A percentile compares a stretch with the other conserved stretches of the same genome.
phyloP scores from a whole-genome alignment of 2,329 filamentous ascomycete genomes.

The Eurotiales sp. region DNA sequence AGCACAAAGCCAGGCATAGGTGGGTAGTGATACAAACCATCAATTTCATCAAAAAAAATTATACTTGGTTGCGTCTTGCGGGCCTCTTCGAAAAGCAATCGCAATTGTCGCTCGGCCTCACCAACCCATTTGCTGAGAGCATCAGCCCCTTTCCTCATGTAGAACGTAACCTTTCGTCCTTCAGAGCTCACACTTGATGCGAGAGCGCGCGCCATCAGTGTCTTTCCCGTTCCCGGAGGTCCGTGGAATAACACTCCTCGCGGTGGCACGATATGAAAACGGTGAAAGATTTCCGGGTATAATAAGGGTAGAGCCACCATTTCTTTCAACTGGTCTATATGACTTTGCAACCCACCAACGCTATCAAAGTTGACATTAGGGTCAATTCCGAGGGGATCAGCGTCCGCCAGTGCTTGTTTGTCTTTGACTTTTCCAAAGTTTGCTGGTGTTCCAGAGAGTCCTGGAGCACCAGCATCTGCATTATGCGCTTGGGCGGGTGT shows the following conservation, averaged over 20 bases:
- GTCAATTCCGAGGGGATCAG: conserved; percentile 90
- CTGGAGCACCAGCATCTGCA: conserved; percentile 53
- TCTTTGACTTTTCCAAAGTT: conserved; percentile 94
- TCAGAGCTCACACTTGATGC: conserved; percentile 86
- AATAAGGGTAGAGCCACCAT: conserved; percentile 94
- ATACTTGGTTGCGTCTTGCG: conserved; percentile 95
- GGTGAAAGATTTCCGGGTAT: conserved; percentile 89
- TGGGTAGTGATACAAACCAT: conserved; percentile 53
- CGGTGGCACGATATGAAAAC: conserved; percentile 89
- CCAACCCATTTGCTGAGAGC: conserved; percentile 98
- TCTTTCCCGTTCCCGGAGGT: conserved; percentile 96
- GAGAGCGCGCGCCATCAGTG: conserved; percentile 85
- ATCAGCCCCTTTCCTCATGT: conserved; percentile 98
- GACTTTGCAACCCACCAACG: conserved; percentile 85
- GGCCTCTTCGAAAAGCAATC: conserved; percentile 91
- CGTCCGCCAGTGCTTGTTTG: conserved; percentile 84
- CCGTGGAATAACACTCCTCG: conserved; percentile 95
- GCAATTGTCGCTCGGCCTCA: conserved; percentile 91
- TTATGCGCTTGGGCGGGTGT: conserved; percentile 54
- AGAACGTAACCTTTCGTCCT: conserved; percentile 94
- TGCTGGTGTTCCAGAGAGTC: conserved; percentile 61
- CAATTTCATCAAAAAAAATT: conserved; percentile 99
- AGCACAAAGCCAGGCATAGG: conserved; percentile 1
- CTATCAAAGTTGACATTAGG: conserved; percentile 89
- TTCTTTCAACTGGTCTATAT: conserved; percentile 96